Base-by-base conservation (phyloP, 169 alveolate genomes). In the Blepharisma undulans region DNA sequence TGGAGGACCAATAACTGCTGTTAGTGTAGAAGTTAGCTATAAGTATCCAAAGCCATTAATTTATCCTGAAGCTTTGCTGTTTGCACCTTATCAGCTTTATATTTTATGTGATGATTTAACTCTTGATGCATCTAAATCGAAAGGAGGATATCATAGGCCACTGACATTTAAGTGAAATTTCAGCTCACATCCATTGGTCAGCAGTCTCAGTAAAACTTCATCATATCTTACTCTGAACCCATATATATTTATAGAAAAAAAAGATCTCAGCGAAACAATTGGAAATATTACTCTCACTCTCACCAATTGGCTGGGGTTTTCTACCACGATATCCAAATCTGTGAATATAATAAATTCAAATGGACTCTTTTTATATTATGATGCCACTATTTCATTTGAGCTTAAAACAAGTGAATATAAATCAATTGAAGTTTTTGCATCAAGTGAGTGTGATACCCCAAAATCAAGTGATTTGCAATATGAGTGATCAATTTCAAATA, bases 71-170 rank as follows among this genome's bases (percentile, higher is more conserved):
- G 72, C 89, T 19, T 25, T 14, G 7, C 29, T 82, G 7, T 2
- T 19, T 4, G 89, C 76, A 4, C 89, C 89, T 48, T 34, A 48
- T 22, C 76, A 82, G 14, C 36, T 25, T 59, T 82, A 82, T 30
- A 82, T 48, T 21, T 34, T 21, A 27, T 82, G 89, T 59, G 74
- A 22, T 25, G 76, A 82, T 30, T 30, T 82, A 22, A 21, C 12
- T 1, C 1, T 82, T 19, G 29, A 22, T 22, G 89, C 71, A 21
- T 34, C 76, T 34, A 22, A 30, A n/a, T 82, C 89, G 2, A 48
- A 72, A 22, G 89, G 89, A 18, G 89, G 89, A 1, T 82, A 82
- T 59, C 76, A 33, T 22, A 21, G 89, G 5, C 29, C 32, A 21
- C 22, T 82, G n/a, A 22, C 27, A 10, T 82, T 34, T 12, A 19